Evolutionary conservation across 176 grass and related monocot species (phyloP), one percentile per base, ranked within the genome.

Genomic region (Musa itinerans): DNA sequence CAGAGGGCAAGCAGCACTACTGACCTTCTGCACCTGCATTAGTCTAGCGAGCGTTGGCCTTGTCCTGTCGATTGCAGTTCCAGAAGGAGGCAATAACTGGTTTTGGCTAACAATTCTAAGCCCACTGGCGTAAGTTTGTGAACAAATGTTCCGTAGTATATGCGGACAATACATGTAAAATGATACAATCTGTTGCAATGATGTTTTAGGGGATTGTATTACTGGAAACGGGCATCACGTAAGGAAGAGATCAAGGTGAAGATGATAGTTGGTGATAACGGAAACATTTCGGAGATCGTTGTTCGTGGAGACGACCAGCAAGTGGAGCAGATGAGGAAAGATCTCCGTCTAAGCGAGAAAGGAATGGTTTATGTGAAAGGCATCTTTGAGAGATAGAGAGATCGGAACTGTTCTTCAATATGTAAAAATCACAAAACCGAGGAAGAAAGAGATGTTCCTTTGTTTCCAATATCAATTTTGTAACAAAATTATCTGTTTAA

Each of bases 161-260:
- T 53, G 43, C 53, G 48, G 57, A 27, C 74, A 77, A 12, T 49
- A 64, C 51, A 66, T 52, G 14, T 63, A 26, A n/a, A 69, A 17
- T 77, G 74, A 50, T 23, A 82, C 50, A 80, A 71, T 54, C 3
- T 69, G 11, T 65, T 83, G 20, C 51, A 56, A 10, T 83, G 68
- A 82, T 82, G 51, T 16, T 81, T 17, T 73, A 98, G 94, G 75
- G 94, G 94, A 80, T 84, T 74, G 29, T 98, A 98, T 83, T 98
- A 98, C 81, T 98, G 94, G 90, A 98, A 81, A 56, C 87, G 81
- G 76, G 90, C 94, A 11, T 87, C 94, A 10, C 93, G 94, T 12
- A 98, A 89, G 68, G 94, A 98, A 78, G 94, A 93, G 85, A 93
- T 98, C 54, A 87, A 98, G 80, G 88, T 93, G 16, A 98, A 93